Base-by-base conservation (phyloP, 768 basidiomycete genomes). In the Panus rudis region DNA sequence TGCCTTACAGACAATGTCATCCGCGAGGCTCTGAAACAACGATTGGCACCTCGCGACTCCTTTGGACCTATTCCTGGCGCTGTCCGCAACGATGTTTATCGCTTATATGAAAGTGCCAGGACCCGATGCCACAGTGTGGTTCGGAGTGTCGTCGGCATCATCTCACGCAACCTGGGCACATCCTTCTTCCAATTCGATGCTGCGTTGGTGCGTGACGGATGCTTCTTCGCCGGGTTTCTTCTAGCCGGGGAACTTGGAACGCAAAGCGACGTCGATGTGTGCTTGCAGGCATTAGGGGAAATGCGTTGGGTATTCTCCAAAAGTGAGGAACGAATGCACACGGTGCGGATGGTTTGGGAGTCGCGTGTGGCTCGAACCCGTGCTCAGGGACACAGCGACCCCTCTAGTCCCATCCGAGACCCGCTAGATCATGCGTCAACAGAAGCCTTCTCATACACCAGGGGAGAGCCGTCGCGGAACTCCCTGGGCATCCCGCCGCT, bases 281-380 rank as follows among this genome's bases (percentile, higher is more conserved):
- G 88, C 55, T 65, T 92, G 4, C 68, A 73, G 4, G 90, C 89
- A 7, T 71, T 94, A n/a, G 61, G 74, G 3, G 79, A 86, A 56
- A 85, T 92, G 75, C 75, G 79, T 10, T 96, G 92, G 92, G 75
- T 71, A 4, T 84, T 75, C 59, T 82, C 82, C 5, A 81, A 79
- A 56, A 80, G 76, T 45, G 79, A 83, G 47, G 88, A 90, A 54
- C 70, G 79, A 27, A 76, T 79, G 54, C 76, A 78, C 45, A 77
- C 75, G 0, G 65, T 89, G 37, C 71, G 69, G 45, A 57, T 61
- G 21, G 60, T 71, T 37, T 75, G 71, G 71, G 65, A 72, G 37
- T 49, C 51, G 11, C 49, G 56, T 20, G 34, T 44, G 28, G 32
- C 49, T 23, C 55, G 54, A 43, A 34, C 46, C 11, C 49, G 39